A percentile compares a stretch with the other conserved stretches of the same genome.
phyloP scores from a whole-genome alignment of 495 filamentous ascomycete genomes.

The Penicillium mononematosum region DNA sequence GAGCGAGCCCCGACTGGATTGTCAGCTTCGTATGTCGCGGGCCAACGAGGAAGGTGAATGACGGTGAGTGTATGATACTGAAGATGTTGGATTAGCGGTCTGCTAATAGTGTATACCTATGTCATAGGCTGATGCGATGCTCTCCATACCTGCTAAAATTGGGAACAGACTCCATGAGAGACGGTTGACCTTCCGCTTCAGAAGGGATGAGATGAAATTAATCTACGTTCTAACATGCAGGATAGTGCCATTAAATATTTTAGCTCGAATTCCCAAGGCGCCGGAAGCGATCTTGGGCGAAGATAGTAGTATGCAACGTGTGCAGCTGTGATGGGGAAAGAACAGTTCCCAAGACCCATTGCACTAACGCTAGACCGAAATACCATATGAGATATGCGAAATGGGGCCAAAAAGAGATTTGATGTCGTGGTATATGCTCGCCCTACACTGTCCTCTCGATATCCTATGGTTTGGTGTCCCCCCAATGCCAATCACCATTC shows the following conservation, averaged over 20 bases:
- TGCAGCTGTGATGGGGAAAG: constrained; percentile 29
- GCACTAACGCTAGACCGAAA: not conserved
- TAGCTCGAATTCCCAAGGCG: constrained; percentile 7
- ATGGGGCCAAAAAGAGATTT: not conserved
- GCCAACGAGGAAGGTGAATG: constrained; percentile 53
- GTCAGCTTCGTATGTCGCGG: constrained; percentile 43
- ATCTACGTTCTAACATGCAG: constrained; percentile 1
- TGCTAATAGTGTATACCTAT: not conserved
- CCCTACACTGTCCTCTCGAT: not conserved
- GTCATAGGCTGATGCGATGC: not conserved
- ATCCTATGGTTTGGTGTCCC: not conserved
- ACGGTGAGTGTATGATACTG: constrained; percentile 45
- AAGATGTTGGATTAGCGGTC: constrained; percentile 4
- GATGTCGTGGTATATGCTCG: not conserved
- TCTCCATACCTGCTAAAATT: constrained; percentile 37
- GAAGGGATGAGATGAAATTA: constrained; percentile 6
- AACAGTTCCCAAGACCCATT: constrained; percentile 8
- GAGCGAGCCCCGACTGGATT: constrained; percentile 48
- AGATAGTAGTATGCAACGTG: constrained; percentile 36
- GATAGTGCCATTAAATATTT: constrained; percentile 16
- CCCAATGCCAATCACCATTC: not conserved
- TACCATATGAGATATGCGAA: not conserved
- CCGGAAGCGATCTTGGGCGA: constrained; percentile 23
- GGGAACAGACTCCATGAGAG: constrained; percentile 33
- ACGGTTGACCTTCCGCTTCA: constrained; percentile 3